A percentile compares a stretch with the other conserved stretches of the same genome.
These are phyloP conservation scores for Botryotinia calthae DNA, from an alignment of 2,329 filamentous ascomycete species.

Conservation along the genomic window DNA sequence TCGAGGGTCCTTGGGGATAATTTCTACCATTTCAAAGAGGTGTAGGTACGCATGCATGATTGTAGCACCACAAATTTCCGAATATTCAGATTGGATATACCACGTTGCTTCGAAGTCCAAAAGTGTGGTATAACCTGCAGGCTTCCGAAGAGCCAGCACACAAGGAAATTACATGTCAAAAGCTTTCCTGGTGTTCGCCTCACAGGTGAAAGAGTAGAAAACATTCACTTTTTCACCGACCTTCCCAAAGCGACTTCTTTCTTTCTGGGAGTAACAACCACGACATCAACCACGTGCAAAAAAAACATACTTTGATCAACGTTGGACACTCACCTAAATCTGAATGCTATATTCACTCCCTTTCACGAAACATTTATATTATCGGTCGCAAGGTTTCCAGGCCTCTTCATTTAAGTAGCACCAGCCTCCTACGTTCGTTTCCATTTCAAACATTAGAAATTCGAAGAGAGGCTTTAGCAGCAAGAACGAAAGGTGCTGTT, in stretches of 20 bases:
- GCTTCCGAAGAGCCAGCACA: slow-evolving; percentile 22
- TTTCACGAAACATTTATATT: neutral
- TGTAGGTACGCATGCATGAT: neutral
- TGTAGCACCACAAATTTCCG: slow-evolving; percentile 13
- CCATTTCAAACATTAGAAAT: neutral
- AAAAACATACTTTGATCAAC: slow-evolving; percentile 7
- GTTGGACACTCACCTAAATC: neutral
- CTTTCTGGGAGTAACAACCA: slow-evolving; percentile 8
- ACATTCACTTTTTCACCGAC: slow-evolving; percentile 5
- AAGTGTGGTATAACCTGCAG: slow-evolving; percentile 19
- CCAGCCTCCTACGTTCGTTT: neutral
- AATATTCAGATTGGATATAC: neutral
- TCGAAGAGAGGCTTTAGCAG: neutral
- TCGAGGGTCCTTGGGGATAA: slow-evolving; percentile 1
- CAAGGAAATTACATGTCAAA: neutral
- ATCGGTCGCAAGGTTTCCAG: neutral
- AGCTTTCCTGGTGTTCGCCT: neutral
- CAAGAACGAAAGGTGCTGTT: neutral
- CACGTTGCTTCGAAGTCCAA: slow-evolving; percentile 8
- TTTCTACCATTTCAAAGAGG: neutral
- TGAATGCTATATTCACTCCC: neutral
- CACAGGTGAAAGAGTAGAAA: slow-evolving; percentile 3
- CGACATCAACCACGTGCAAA: slow-evolving; percentile 7
- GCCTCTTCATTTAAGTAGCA: neutral
- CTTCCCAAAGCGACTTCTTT: neutral